phyloP scores from a whole-genome alignment of 305 asterid genomes.

The Ajuga reptans region DNA sequence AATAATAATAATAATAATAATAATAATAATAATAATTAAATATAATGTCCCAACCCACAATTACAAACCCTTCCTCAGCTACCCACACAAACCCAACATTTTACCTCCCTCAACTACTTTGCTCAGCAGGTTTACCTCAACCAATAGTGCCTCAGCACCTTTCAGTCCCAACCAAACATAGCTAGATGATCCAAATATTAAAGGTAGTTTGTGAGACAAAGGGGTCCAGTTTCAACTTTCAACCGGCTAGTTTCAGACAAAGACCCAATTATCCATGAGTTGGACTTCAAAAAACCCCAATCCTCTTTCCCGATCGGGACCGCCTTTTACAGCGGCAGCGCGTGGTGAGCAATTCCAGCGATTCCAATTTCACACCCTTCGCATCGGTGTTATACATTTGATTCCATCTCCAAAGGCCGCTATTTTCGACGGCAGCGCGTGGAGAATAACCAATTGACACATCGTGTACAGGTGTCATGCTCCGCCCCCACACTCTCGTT shows the following conservation, averaged over 20 bases:
- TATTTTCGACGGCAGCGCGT: slow-evolving; percentile 20
- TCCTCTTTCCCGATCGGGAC: neutral
- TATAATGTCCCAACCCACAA: no score
- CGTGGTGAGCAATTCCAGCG: neutral
- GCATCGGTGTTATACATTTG: neutral
- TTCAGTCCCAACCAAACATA: no score
- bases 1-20: no score
- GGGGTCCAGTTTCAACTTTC: no score
- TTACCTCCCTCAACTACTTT: no score
- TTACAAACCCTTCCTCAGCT: no score
- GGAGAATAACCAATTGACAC: neutral
- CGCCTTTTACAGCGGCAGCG: slow-evolving; percentile 15
- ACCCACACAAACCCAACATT: no score
- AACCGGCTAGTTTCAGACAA: neutral
- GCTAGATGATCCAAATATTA: no score
- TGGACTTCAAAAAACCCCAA: neutral
- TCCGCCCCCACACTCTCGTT: neutral
- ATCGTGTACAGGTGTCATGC: slow-evolving; percentile 21
- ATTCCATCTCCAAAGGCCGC: neutral
- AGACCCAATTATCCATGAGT: neutral
- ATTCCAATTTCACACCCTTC: neutral
- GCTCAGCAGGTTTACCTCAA: no score
- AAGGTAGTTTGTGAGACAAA: no score
- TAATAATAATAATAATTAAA: no score
- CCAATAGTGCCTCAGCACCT: no score